Conservation (phyloP, 2,329 filamentous ascomycete genomes). For the Grosmannia huntii region DNA sequence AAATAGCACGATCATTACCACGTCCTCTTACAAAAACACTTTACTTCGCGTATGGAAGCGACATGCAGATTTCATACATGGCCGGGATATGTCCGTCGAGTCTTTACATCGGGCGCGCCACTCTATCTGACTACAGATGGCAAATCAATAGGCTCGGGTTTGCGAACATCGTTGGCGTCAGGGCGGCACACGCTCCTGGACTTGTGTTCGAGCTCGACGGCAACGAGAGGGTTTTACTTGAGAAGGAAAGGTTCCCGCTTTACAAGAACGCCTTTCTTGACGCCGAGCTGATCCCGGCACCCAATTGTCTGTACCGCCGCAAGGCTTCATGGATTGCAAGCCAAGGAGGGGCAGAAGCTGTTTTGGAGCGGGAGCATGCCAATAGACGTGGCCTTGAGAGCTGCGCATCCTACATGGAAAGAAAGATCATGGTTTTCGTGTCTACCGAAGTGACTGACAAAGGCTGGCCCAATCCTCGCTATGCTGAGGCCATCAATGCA, state of each 20-base stretch:
- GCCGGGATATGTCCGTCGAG: conserved; percentile 1
- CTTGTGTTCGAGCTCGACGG: conserved; percentile 1
- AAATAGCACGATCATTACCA: background rate
- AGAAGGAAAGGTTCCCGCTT: background rate
- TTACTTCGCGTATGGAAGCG: conserved; percentile 6
- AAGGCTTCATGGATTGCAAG: conserved; percentile 1
- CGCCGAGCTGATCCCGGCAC: conserved; percentile 3
- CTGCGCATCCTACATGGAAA: background rate
- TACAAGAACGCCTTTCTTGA: background rate
- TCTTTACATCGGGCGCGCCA: conserved; percentile 6
- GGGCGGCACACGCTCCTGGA: background rate
- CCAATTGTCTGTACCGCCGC: conserved; percentile 3
- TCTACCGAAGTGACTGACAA: background rate
- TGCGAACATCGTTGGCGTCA: background rate
- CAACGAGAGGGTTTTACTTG: background rate
- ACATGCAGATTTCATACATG: conserved; percentile 6
- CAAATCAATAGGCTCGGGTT: conserved; percentile 3
- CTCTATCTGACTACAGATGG: conserved; percentile 2
- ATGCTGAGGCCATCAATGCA: conserved; percentile 1
- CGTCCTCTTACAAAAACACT: background rate
- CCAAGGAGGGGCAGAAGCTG: conserved; percentile 2
- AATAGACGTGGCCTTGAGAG: background rate
- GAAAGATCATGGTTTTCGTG: background rate
- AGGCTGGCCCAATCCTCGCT: background rate
- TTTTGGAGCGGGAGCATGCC: background rate